Evolutionary conservation across 768 basidiomycete genomes (phyloP).

Genomic region (Neoboletus brunneissimus): DNA sequence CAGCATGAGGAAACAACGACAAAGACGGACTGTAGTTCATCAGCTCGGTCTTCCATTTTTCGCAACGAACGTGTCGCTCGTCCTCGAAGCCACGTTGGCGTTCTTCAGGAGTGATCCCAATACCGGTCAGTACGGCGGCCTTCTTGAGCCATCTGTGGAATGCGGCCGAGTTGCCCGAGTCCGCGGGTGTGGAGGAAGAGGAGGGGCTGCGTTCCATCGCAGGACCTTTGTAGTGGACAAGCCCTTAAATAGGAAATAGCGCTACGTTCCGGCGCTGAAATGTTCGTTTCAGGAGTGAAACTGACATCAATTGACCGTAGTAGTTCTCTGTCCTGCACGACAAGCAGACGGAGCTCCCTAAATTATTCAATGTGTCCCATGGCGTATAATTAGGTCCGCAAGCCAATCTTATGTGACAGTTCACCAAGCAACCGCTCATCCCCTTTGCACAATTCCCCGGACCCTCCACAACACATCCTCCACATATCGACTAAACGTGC

Average conservation of each 20-base stretch:
- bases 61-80: constrained; percentile 49
- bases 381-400: no score
- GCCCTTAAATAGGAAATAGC: constrained; percentile 5
- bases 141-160: constrained; percentile 54
- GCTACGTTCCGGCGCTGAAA: neutral
- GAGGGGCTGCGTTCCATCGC: constrained; percentile 32
- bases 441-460: constrained; percentile 47
- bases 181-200: constrained; percentile 21
- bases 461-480: constrained; percentile 64
- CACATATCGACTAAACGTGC: constrained; percentile 73
- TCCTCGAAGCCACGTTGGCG: constrained; percentile 33
- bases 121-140: constrained; percentile 47
- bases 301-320: no score
- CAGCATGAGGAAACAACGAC: constrained; percentile 10
- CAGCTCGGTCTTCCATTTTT: constrained; percentile 66
- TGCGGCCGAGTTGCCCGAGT: constrained; percentile 23
- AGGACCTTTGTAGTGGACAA: neutral
- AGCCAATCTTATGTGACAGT: no score
- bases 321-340: no score
- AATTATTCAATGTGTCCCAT: no score
- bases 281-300: no score
- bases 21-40: constrained; percentile 63
- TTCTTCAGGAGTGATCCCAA: constrained; percentile 48
- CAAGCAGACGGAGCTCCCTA: no score
- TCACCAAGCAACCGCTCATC: constrained; percentile 21